Evolutionary conservation across 2,329 filamentous ascomycete species (phyloP), one percentile per base, ranked within the genome.

Genomic region (Fusarium succisae): DNA sequence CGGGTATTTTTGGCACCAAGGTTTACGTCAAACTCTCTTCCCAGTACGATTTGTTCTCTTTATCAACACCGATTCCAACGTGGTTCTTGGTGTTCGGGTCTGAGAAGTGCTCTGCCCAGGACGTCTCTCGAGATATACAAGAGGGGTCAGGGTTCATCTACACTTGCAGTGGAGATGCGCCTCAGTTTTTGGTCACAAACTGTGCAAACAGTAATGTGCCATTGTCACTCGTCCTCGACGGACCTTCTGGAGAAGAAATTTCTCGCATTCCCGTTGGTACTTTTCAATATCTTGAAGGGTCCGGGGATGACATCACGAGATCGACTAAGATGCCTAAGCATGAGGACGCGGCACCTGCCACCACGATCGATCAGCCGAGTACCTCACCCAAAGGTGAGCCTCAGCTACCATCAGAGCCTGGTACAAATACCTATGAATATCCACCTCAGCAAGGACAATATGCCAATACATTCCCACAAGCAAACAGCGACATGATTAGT

Each of bases 51-150:
- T 84, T 97, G 69, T 83, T 87, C 71, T 80, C 83, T 65, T 88
- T 91, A 81, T 88, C 86, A 38, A 87, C 87, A 66, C 87, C 85
- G 47, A 79, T 85, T 62, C 85, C 88, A 5, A 86, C 86, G 57
- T 91, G 94, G 78, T 91, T 85, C 73, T 83, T 98, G 62, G 88
- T 91, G 53, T 97, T 98, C 82, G 94, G 94, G n/a, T 87, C 89
- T n/a, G 90, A 93, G 77, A 91, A 91, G 81, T 92, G 91, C 81
- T 77, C 80, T 2, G 79, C 81, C n/a, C 86, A 90, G 62, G 88
- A 91, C 63, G 86, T 95, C 30, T 87, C 89, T 51, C 91, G 92
- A 79, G 84, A 84, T 80, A 87, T 83, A 75, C 89, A 86, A 83
- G 89, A 91, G 70, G 83, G 81, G 61, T 84, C 88, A 74, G 88